Percentiles rank a stretch among this genome's conserved stretches.
Evolutionary conservation across 2,329 filamentous ascomycete genomes (phyloP).

Genomic region (Neonectria neomacrospora): DNA sequence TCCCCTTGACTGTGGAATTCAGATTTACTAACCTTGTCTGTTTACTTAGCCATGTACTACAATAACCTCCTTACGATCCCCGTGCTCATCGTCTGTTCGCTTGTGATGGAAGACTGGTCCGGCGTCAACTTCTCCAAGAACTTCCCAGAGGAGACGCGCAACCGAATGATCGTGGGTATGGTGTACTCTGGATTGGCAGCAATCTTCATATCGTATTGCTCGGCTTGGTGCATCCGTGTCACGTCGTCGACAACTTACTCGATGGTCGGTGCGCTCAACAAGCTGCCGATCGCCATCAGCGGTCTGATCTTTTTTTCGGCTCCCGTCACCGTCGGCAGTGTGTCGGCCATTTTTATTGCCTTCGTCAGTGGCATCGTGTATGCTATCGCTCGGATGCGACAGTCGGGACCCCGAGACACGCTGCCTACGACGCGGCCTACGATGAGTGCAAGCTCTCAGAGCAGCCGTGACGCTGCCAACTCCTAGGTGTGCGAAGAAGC

Average conservation of each 20-base stretch:
- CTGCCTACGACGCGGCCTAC: conserved; percentile 73
- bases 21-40: conserved; percentile 45
- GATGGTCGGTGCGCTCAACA: conserved; percentile 98
- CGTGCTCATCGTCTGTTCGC: conserved; percentile 82
- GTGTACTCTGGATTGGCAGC: conserved; percentile 91
- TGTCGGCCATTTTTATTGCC: conserved; percentile 89
- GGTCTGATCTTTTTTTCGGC: conserved; percentile 96
- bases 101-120: conserved; percentile 94
- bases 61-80: conserved; percentile 98
- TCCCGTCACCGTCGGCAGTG: conserved; percentile 90
- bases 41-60: conserved; percentile 90
- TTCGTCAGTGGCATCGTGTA: conserved; percentile 95
- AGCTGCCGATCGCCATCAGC: conserved; percentile 92
- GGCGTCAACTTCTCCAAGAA: conserved; percentile 83
- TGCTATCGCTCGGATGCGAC: conserved; percentile 73
- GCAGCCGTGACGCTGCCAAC: conserved; percentile 86
- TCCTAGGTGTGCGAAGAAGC: conserved; percentile 38
- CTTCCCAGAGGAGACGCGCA: conserved; percentile 86
- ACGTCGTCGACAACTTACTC: conserved; percentile 98
- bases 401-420: conserved; percentile 74
- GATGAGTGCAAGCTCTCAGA: conserved; percentile 91
- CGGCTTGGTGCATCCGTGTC: conserved; percentile 97
- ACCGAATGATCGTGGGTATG: conserved; percentile 86
- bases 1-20: background rate
- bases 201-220: conserved; percentile 99